Base-by-base conservation (phyloP, 2,329 filamentous ascomycete genomes). In the Fusarium bactridioides region DNA sequence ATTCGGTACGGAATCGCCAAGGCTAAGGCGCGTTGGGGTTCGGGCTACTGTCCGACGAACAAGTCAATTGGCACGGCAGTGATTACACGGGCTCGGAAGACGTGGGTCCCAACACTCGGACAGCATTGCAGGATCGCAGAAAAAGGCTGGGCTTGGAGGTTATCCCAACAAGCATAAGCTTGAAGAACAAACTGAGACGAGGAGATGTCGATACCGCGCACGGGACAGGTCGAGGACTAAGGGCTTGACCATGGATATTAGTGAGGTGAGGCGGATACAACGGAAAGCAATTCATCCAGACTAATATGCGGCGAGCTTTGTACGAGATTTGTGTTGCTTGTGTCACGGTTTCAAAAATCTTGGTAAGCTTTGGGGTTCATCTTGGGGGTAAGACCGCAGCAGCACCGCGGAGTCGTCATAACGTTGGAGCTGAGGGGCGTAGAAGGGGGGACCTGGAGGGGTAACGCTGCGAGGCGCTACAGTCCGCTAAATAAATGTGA, bases 31-130 rank as follows among this genome's bases (percentile, higher is more conserved):
- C 41, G 72, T 76, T 77, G 74, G 75, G 74, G 64, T 60, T 77
- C 75, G 75, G 75, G 69, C 67, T 77, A 70, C 76, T 77, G 74
- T 77, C 75, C 75, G 75, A 77, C 72, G 53, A 62, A 70, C 67
- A 71, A 70, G 51, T 76, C 75, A 65, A 77, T 77, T 77, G 75
- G 75, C 64, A 77, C 75, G 75, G 75, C 69, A 77, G 75, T 77
- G 72, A 74, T 68, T 66, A 70, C 65, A 70, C 75, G 65, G 71
- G 53, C 50, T 55, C 63, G 69, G 67, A 66, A 64, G 75, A 66
- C 55, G 64, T 65, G 66, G 64, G 69, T 55, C 74, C 73, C 66
- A 76, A 73, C 70, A 75, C 57, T 73, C 70, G 65, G 69, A 60
- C 61, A 65, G 61, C 60, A 67, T 65, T 50, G 60, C 60, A 71